Conservation (phyloP, 1,284 basidiomycete species). For the Cutaneotrichosporon cavernicola region DNA sequence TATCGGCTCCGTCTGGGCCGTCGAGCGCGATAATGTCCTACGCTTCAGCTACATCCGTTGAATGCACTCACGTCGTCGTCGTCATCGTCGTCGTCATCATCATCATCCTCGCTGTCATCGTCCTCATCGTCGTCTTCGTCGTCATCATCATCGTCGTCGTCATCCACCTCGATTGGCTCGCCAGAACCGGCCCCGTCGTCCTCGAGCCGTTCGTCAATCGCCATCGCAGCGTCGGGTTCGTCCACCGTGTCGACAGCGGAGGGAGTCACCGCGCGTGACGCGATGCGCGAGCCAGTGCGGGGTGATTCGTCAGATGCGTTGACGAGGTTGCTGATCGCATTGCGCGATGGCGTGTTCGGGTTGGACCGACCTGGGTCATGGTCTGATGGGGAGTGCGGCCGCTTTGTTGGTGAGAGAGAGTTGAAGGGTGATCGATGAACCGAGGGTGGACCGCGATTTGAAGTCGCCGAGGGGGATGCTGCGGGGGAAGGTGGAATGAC, state of each 20-base stretch:
- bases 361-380: neutral
- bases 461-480: neutral
- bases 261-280: conserved; percentile 10
- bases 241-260: conserved; percentile 17
- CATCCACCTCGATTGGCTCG: conserved; percentile 62
- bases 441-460: conserved; percentile 3
- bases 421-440: conserved; percentile 11
- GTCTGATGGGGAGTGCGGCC: neutral
- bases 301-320: conserved; percentile 18
- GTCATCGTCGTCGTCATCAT: conserved; percentile 27
- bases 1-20: conserved; percentile 20
- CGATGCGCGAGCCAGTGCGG: neutral
- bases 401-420: conserved; percentile 13
- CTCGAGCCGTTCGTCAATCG: conserved; percentile 16
- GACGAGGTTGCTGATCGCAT: conserved; percentile 16
- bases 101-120: conserved; percentile 29
- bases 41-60: neutral
- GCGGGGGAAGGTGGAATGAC: conserved; percentile 4
- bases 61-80: conserved; percentile 26
- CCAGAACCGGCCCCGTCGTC: neutral
- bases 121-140: conserved; percentile 31
- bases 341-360: conserved; percentile 18
- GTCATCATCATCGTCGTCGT: conserved; percentile 39
- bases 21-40: conserved; percentile 25
- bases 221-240: conserved; percentile 25